Percentiles rank a stretch among this genome's conserved stretches.
These are phyloP conservation scores for Closterium sp. DNA, from an alignment of 139 green algal species.

Conservation along the genomic window DNA sequence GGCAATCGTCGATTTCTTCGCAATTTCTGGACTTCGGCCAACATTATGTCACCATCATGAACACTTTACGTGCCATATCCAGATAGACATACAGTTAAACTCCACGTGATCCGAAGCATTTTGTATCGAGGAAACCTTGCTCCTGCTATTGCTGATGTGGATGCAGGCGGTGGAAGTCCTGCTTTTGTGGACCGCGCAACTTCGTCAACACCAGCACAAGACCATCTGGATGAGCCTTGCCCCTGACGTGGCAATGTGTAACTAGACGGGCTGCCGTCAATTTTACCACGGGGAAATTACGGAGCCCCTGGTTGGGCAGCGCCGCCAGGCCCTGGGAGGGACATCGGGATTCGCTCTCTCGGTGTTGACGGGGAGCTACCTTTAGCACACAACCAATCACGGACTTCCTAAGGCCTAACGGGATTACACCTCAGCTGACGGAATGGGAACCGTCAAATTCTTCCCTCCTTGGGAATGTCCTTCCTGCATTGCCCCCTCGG, in stretches of 20 bases:
- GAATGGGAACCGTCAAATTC: too few species aligned
- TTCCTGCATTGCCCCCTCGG: background rate
- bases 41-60: too few species aligned
- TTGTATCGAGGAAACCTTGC: background rate
- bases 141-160: background rate
- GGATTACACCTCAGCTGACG: background rate
- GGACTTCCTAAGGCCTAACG: background rate
- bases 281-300: background rate
- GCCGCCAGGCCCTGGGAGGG: background rate
- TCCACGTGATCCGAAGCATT: too few species aligned
- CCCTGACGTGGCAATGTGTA: background rate
- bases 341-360: background rate
- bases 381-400: background rate
- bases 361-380: background rate
- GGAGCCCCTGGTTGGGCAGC: background rate
- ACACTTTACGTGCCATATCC: too few species aligned
- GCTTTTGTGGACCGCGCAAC: background rate
- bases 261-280: too few species aligned
- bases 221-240: background rate
- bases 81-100: too few species aligned
- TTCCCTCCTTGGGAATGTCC: too few species aligned
- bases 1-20: background rate
- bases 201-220: background rate
- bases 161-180: too few species aligned
- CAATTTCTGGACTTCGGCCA: too few species aligned